Evolutionary conservation across 2,329 filamentous ascomycete species (phyloP).

Genomic region (Fusarium nisikadoi): DNA sequence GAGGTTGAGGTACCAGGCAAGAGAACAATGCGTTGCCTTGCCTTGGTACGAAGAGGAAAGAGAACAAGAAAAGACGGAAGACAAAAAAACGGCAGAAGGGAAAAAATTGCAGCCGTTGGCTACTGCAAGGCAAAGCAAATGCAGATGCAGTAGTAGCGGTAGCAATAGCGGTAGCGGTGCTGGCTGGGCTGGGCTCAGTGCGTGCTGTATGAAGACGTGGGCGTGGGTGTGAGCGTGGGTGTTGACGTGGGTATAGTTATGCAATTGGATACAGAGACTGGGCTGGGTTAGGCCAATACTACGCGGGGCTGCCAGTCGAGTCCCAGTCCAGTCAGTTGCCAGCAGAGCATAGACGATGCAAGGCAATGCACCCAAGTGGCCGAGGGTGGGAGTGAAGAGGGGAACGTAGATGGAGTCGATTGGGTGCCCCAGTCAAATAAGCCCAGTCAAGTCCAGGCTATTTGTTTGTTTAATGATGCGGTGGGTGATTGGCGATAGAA

Average conservation of each 20-base stretch:
- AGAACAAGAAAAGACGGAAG: constrained; percentile 35
- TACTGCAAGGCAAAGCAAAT: constrained; percentile 32
- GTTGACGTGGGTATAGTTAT: constrained; percentile 31
- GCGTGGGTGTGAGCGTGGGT: constrained; percentile 21
- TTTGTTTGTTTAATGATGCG: constrained; percentile 11
- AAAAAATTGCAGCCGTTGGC: constrained; percentile 39
- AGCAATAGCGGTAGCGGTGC: constrained; percentile 27
- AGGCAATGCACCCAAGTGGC: constrained; percentile 47
- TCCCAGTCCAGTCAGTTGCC: constrained; percentile 1
- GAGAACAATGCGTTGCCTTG: constrained; percentile 14
- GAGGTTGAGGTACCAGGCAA: constrained; percentile 27
- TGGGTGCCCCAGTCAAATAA: constrained; percentile 28
- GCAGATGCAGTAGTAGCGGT: constrained; percentile 16
- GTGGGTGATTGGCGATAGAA: constrained; percentile 21
- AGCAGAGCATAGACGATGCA: constrained; percentile 37
- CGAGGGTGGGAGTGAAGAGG: constrained; percentile 36
- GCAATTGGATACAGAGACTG: constrained; percentile 22
- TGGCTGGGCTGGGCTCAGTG: constrained; percentile 36
- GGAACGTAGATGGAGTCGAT: constrained; percentile 34
- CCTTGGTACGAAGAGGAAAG: constrained; percentile 11
- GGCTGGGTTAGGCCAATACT: constrained; percentile 33
- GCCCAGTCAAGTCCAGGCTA: constrained; percentile 8
- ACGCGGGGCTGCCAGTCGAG: constrained; percentile 46
- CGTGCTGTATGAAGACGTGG: constrained; percentile 18
- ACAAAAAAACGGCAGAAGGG: constrained; percentile 41